These are phyloP conservation scores for Phellinidium pouzarii DNA, from an alignment of 1,284 basidiomycete species.

Conservation along the genomic window DNA sequence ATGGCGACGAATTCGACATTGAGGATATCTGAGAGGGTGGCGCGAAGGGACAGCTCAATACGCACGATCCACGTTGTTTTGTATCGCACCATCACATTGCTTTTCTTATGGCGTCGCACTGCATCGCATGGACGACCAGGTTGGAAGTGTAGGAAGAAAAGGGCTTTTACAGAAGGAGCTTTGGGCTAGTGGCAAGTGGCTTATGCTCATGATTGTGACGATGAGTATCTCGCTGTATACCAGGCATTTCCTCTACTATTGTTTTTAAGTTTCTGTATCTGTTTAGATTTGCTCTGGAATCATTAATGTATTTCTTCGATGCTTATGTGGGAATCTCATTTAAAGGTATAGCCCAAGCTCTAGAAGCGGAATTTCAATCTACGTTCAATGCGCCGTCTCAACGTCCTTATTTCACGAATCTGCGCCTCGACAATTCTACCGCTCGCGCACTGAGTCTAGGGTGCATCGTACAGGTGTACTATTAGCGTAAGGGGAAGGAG, in stretches of 20 bases:
- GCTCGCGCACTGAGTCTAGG: too few relatives aligned
- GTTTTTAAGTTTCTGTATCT: slow-evolving; percentile 11
- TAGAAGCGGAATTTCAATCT: too few relatives aligned
- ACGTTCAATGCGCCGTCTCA: too few relatives aligned
- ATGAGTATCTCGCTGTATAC: slow-evolving; percentile 15
- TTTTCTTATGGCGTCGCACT: neutral
- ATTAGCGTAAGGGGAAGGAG: too few relatives aligned
- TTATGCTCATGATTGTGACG: slow-evolving; percentile 1
- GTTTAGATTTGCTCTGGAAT: slow-evolving; percentile 9
- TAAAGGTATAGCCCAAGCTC: too few relatives aligned
- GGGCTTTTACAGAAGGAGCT: neutral
- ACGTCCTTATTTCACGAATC: too few relatives aligned
- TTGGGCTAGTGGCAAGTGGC: neutral
- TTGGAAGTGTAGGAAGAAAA: too few relatives aligned
- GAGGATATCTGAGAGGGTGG: slow-evolving; percentile 59
- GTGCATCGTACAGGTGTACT: too few relatives aligned
- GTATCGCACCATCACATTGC: neutral
- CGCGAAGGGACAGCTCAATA: neutral
- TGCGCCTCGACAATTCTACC: too few relatives aligned
- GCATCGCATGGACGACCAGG: too few relatives aligned
- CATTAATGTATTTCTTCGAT: neutral
- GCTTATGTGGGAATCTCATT: neutral
- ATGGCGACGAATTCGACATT: slow-evolving; percentile 46
- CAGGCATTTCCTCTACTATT: slow-evolving; percentile 4
- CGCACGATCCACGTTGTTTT: neutral